phyloP scores from a whole-genome alignment of 352 stramenopile species.

The Plasmopara muralis region DNA sequence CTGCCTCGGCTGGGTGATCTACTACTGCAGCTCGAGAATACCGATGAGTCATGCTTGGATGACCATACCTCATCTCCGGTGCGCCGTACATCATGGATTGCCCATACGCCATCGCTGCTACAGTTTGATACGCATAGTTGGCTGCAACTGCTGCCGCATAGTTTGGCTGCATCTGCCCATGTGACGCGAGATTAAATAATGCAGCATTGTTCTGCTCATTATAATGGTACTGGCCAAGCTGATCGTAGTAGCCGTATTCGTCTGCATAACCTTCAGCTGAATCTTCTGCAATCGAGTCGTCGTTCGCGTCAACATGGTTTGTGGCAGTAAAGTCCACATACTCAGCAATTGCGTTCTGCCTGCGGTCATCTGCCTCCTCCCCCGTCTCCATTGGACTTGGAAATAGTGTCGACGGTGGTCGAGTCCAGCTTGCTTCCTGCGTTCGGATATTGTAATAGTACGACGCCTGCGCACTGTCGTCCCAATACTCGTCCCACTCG shows the following conservation, averaged over 20 bases:
- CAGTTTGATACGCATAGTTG: constrained; percentile 56
- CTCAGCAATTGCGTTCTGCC: constrained; percentile 8
- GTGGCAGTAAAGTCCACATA: constrained; percentile 44
- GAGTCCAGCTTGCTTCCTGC: constrained; percentile 83
- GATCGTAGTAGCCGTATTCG: constrained; percentile 78
- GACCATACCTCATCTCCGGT: constrained; percentile 33
- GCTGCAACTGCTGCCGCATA: constrained; percentile 35
- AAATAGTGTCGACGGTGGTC: constrained; percentile 35
- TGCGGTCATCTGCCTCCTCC: constrained; percentile 12
- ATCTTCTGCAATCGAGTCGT: constrained; percentile 18
- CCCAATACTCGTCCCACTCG: constrained; percentile 88
- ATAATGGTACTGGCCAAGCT: constrained; percentile 77
- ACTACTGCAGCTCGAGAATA: constrained; percentile 9
- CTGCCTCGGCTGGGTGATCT: background rate
- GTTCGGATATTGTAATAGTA: constrained; percentile 88
- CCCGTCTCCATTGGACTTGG: constrained; percentile 34
- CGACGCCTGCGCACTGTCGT: constrained; percentile 81
- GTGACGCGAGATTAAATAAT: constrained; percentile 24
- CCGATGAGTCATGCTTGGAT: constrained; percentile 20
- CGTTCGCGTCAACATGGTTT: constrained; percentile 24
- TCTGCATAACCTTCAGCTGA: constrained; percentile 44
- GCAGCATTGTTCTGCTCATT: constrained; percentile 48
- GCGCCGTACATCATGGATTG: constrained; percentile 37
- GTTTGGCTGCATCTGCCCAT: constrained; percentile 39
- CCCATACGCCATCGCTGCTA: constrained; percentile 48